Evolutionary conservation across 2,329 filamentous ascomycete genomes (phyloP).

Genomic region (Sphaerostilbella broomeana): DNA sequence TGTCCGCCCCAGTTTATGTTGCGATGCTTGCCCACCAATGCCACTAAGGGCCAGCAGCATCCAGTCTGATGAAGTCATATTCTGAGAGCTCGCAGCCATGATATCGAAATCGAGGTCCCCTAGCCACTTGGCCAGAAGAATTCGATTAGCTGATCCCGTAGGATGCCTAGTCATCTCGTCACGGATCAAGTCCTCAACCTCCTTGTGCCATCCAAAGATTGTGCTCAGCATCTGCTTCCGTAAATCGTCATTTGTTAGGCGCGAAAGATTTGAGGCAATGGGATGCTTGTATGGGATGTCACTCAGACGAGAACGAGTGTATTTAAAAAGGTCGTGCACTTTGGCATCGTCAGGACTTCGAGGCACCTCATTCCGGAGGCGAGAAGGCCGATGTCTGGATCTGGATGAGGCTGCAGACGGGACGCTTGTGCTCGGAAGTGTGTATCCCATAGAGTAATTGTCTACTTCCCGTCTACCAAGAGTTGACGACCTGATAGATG

Average conservation of each 20-base stretch:
- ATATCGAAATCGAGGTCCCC: constrained; percentile 77
- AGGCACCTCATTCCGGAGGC: constrained; percentile 72
- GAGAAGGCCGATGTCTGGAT: constrained; percentile 51
- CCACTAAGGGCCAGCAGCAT: constrained; percentile 89
- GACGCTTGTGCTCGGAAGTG: constrained; percentile 29
- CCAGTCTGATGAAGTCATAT: constrained; percentile 94
- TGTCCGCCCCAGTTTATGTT: constrained; percentile 83
- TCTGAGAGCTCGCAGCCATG: constrained; percentile 71
- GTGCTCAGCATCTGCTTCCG: constrained; percentile 85
- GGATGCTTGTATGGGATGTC: constrained; percentile 77
- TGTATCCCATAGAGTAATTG: constrained; percentile 46
- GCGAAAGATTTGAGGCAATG: constrained; percentile 48
- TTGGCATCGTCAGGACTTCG: constrained; percentile 68
- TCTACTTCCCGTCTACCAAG: constrained; percentile 36
- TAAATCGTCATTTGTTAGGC: constrained; percentile 70
- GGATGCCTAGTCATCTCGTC: constrained; percentile 77
- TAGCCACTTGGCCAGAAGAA: constrained; percentile 88
- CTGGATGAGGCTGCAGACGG: constrained; percentile 44
- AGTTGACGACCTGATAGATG: constrained; percentile 37
- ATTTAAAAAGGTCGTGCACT: constrained; percentile 77
- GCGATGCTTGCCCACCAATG: constrained; percentile 67
- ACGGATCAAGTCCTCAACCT: constrained; percentile 71
- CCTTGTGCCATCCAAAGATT: constrained; percentile 91
- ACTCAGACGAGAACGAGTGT: constrained; percentile 69
- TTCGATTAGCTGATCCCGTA: constrained; percentile 65